Percentiles rank a stretch among this genome's conserved stretches.
Conservation (phyloP, 2,329 filamentous ascomycete species). For the Cladosporium velox region DNA sequence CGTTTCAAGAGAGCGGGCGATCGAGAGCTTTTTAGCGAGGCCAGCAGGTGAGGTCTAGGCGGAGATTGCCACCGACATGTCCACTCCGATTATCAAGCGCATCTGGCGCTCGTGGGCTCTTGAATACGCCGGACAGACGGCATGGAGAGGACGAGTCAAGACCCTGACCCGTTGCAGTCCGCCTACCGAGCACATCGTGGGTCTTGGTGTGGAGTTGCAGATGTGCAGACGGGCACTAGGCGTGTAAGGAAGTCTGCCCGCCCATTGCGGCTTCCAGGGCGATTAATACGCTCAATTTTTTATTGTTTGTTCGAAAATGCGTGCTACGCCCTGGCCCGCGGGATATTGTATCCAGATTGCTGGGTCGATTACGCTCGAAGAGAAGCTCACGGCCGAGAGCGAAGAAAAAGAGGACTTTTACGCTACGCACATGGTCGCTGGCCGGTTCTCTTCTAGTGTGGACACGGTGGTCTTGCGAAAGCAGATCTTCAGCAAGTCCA, state of each 20-base stretch:
- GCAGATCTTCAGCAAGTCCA: neutral
- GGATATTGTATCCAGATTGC: neutral
- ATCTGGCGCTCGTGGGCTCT: neutral
- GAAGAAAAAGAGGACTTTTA: neutral
- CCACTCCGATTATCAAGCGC: neutral
- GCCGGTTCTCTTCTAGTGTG: neutral
- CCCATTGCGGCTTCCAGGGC: neutral
- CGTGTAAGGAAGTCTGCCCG: constrained; percentile 11
- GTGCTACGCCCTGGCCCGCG: neutral
- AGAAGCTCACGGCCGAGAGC: neutral
- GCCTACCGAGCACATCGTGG: constrained; percentile 2
- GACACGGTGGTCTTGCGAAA: neutral
- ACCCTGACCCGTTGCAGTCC: constrained; percentile 6
- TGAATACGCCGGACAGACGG: constrained; percentile 6
- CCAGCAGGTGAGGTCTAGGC: constrained; percentile 8
- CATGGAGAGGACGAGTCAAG: constrained; percentile 17
- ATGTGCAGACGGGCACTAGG: constrained; percentile 11
- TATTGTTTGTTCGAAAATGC: neutral
- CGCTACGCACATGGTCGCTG: neutral
- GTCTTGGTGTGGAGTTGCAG: constrained; percentile 11
- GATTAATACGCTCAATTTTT: neutral
- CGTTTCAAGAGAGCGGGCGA: constrained; percentile 14
- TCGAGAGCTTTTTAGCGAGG: constrained; percentile 12
- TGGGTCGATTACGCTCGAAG: neutral
- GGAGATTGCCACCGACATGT: constrained; percentile 11